Base-by-base conservation (phyloP, 164 flowering plant genomes). In the Paratinospora sagittata region DNA sequence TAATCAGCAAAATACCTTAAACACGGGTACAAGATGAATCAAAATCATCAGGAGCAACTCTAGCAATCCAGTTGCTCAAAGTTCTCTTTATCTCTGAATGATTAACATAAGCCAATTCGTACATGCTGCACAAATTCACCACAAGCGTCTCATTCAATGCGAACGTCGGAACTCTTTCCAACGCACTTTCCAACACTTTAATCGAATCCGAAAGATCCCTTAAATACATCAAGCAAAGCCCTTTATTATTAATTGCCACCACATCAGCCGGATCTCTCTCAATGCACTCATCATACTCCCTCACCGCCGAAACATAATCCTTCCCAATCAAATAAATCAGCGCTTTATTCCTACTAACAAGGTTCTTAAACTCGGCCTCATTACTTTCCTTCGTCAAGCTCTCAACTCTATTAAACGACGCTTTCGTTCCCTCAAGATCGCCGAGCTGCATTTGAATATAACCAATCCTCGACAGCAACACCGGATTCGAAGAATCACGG, bases 1-100 rank as follows among this genome's bases (percentile, higher is more conserved):
- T n/a, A n/a, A n/a, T n/a, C 24, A 9, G 8, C 3, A 41, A 47
- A 75, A 68, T 82, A 88, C 90, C 89, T 96, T 83, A 96, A 69
- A 80, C 74, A 62, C 98, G 83, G 66, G 96, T 96, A 78, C 92
- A 88, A 0, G 99, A 84, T 0, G 95, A 69, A 84, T 93, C 98
- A 80, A 96, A 96, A 82, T 96, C 99, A 85, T 96, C 98, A 0
- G 99, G 99, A 58, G 99, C 97, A 74, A 96, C 95, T 24, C 88
- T 82, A 14, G 95, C 92, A 79, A 96, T 96, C 99, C 98, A 96
- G 77, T 75, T 96, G 74, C 85, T 90, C 41, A 96, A 84, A 0
- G 92, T 96, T 84, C 79, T 82, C 93, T 96, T 96, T 41, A 84
- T 78, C 73, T 96, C 99, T 0, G 90, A 78, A 71, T 93, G 93